Evolutionary conservation across 441 rosid species (phyloP).

Genomic region (Syzygium syzygioides): DNA sequence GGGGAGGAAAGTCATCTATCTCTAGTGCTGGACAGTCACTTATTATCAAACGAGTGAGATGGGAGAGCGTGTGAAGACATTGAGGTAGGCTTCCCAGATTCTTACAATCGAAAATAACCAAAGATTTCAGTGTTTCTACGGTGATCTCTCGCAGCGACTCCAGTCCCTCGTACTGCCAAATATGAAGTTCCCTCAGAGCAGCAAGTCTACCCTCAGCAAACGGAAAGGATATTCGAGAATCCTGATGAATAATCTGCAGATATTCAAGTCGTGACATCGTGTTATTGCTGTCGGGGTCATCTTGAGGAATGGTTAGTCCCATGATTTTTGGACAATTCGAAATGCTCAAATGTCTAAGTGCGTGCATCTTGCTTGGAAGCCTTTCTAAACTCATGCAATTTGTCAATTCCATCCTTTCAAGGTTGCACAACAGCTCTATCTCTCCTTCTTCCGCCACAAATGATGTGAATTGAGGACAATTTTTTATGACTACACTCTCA

Average conservation of each 20-base stretch:
- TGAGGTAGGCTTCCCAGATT: not conserved
- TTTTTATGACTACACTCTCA: fast-evolving
- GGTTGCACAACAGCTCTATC: fast-evolving
- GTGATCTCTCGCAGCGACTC: not conserved
- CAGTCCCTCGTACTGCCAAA: fast-evolving
- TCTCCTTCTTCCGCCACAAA: not conserved
- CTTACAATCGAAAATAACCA: fast-evolving
- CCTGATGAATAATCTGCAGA: fast-evolving
- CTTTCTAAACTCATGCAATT: not conserved
- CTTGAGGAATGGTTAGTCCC: not conserved
- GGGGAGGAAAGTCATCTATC: not conserved
- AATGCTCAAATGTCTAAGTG: fast-evolving
- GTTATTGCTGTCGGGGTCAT: fast-evolving
- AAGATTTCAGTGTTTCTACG: fast-evolving
- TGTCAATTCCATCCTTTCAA: not conserved
- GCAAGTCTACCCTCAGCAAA: not conserved
- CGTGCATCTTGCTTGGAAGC: not conserved
- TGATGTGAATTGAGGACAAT: fast-evolving
- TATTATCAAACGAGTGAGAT: fast-evolving
- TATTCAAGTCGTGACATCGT: fast-evolving
- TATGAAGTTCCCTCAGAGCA: fast-evolving
- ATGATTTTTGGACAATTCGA: fast-evolving
- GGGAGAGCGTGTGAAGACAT: not conserved
- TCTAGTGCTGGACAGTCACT: fast-evolving
- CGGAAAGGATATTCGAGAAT: fast-evolving